phyloP scores from a whole-genome alignment of 352 stramenopile genomes.

The Lagenidium sp. region DNA sequence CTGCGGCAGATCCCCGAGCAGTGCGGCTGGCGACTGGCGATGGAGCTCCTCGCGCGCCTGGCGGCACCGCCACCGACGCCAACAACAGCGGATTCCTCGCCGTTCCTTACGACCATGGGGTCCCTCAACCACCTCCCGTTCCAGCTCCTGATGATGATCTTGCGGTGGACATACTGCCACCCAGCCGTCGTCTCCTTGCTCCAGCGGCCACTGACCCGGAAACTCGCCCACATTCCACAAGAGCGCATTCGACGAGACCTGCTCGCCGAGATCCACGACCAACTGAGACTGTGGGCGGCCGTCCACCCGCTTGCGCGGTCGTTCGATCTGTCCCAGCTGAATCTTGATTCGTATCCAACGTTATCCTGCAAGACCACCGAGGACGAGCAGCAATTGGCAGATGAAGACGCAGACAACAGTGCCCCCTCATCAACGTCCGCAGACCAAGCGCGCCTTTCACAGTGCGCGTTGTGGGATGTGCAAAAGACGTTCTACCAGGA shows the following conservation, averaged over 20 bases:
- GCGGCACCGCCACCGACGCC: neutral
- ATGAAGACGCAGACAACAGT: neutral
- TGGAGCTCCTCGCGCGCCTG: conserved; percentile 28
- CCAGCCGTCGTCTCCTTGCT: conserved; percentile 26
- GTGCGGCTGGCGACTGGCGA: conserved; percentile 34
- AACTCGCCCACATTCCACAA: conserved; percentile 41
- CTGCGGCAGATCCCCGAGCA: conserved; percentile 23
- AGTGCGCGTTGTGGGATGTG: conserved; percentile 54
- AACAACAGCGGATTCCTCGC: neutral
- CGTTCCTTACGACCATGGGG: conserved; percentile 23
- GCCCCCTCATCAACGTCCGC: neutral
- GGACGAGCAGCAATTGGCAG: no score
- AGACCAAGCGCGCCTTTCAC: conserved; percentile 21
- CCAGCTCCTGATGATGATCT: conserved; percentile 48
- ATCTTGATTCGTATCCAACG: no score
- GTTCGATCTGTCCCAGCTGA: neutral
- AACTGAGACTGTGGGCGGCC: no score
- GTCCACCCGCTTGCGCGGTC: conserved; percentile 15
- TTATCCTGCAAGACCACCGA: no score
- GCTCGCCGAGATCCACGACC: no score
- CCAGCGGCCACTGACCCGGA: conserved; percentile 30
- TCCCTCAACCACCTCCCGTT: conserved; percentile 43
- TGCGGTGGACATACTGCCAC: conserved; percentile 72
- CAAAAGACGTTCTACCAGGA: conserved; percentile 77
- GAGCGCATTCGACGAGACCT: conserved; percentile 20